Base-by-base conservation (phyloP, 306 rosid species). In the Leucaena leucocephala region DNA sequence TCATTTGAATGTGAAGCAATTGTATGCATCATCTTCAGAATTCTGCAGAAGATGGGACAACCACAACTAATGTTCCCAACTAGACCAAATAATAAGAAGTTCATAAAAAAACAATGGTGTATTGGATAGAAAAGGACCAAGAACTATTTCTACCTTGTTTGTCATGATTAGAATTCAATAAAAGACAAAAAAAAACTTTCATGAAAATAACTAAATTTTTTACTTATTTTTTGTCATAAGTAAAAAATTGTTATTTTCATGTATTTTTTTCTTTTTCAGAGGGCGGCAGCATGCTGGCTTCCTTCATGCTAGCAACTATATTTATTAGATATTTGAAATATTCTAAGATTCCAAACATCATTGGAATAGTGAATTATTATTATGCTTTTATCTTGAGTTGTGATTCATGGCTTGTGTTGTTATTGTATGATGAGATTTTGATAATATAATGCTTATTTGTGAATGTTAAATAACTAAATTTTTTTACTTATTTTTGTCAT, bases 21-120 rank as follows among this genome's bases (percentile, higher is more conserved):
- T 16, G 87, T 80, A 83, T 93, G 94, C 99, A 96, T 91, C 99
- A 96, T 96, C 88, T 89, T 96, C 84, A 96, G 82, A 82, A 96
- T 89, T 90, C 99, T 96, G 90, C 72, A 61, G 63, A 81, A 39
- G 84, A 27, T 14, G 50, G 67, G 61, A 54, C 36, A 21, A 57
- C 8, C 34, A 63, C n/a, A 66, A 65, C 33, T n/a, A 72, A 42
- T 6, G 63, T 27, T 54, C 59, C 33, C 76, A 8, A 44, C 59
- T 68, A 1, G 4, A 54, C 27, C 9, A 16, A 66, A 65, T 49
- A 15, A 13, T 4, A 13, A 49, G 0, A 49, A 45, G 3, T 46
- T 46, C 52, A 13, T 46, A 27, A 5, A 46, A 46, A 46, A 46
- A 8, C 52, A 46, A 46, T 5, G 14, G 1, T 3, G n/a, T 49